phyloP scores from a whole-genome alignment of 352 stramenopile species.

The Globisporangium spiculum region DNA sequence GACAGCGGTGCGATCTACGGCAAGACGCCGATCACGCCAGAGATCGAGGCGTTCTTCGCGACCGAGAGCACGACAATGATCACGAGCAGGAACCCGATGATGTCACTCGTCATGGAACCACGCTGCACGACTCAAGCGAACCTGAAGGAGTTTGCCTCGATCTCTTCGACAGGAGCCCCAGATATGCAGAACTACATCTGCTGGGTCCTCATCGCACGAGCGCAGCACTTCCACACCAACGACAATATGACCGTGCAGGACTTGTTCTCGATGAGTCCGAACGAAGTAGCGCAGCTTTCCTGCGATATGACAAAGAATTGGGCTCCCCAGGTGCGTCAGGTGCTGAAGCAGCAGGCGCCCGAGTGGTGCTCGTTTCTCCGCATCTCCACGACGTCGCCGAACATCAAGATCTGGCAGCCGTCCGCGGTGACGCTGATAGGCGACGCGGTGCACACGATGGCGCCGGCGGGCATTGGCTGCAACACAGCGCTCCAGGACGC shows the following conservation, averaged over 20 bases:
- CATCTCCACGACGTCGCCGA: slow-evolving; percentile 57
- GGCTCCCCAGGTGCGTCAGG: slow-evolving; percentile 37
- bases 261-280: slow-evolving; percentile 42
- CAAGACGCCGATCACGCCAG: slow-evolving; percentile 50
- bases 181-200: slow-evolving; percentile 54
- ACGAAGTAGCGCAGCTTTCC: slow-evolving; percentile 43
- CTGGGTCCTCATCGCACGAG: slow-evolving; percentile 55
- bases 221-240: slow-evolving; percentile 36
- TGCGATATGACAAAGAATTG: slow-evolving; percentile 52
- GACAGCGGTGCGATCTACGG: slow-evolving; percentile 68
- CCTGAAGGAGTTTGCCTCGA: slow-evolving; percentile 22
- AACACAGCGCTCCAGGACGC: slow-evolving; percentile 59
- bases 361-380: slow-evolving; percentile 59
- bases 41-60: slow-evolving; percentile 48
- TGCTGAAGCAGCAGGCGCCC: slow-evolving; percentile 40
- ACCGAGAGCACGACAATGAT: slow-evolving; percentile 48
- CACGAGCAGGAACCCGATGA: slow-evolving; percentile 36
- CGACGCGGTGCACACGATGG: slow-evolving; percentile 65
- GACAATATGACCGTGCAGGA: slow-evolving; percentile 31
- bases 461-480: slow-evolving; percentile 48
- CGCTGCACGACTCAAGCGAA: slow-evolving; percentile 31
- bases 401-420: slow-evolving; percentile 43
- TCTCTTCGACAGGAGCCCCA: slow-evolving; percentile 12
- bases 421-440: slow-evolving; percentile 51
- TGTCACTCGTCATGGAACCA: slow-evolving; percentile 63